phyloP scores from a whole-genome alignment of 2,329 filamentous ascomycete species.

The Curvularia verruculosa region DNA sequence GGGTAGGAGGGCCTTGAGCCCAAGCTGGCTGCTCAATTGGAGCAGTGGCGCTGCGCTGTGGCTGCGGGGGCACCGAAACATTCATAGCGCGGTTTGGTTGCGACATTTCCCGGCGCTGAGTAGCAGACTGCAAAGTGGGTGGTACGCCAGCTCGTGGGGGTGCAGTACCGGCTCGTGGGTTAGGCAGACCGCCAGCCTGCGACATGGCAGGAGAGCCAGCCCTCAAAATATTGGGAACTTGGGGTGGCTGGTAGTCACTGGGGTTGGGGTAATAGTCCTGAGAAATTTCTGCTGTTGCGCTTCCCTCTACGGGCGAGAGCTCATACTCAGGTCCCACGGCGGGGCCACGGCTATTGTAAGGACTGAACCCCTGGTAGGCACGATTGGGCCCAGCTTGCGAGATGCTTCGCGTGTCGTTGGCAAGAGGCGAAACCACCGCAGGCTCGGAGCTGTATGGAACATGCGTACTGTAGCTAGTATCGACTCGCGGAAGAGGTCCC shows the following conservation, averaged over 20 bases:
- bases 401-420: constrained; percentile 25
- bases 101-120: constrained; percentile 46
- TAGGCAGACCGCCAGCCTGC: constrained; percentile 29
- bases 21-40: constrained; percentile 40
- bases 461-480: constrained; percentile 34
- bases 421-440: constrained; percentile 29
- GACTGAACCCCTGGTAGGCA: constrained; percentile 39
- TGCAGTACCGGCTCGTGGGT: constrained; percentile 25
- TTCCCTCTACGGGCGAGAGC: constrained; percentile 44
- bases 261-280: constrained; percentile 28
- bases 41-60: constrained; percentile 44
- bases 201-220: constrained; percentile 38
- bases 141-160: constrained; percentile 44
- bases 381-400: constrained; percentile 21
- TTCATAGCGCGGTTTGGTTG: constrained; percentile 39
- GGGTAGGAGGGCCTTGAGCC: constrained; percentile 26
- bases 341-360: constrained; percentile 39
- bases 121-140: constrained; percentile 43
- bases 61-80: constrained; percentile 25
- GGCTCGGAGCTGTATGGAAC: constrained; percentile 33
- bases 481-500: constrained; percentile 37
- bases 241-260: constrained; percentile 33
- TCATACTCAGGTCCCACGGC: constrained; percentile 39
- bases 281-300: constrained; percentile 23
- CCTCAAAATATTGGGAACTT: constrained; percentile 34